Percentiles rank a stretch among this genome's conserved stretches.
Conservation (phyloP, 139 green algal species). For the Tetraselmis chui region DNA sequence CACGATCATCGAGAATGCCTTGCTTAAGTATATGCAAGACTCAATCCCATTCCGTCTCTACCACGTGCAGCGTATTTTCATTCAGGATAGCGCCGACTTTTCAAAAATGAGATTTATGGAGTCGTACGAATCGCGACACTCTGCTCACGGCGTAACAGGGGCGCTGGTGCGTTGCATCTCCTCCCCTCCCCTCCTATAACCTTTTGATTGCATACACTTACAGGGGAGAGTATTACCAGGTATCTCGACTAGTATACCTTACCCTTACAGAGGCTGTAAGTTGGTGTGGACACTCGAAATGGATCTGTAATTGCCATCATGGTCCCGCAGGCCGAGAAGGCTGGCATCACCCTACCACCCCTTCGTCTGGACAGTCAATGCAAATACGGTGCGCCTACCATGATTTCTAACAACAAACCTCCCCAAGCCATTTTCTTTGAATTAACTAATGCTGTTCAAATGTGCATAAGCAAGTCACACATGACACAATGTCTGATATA, state of each 20-base stretch:
- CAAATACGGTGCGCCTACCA: constrained; percentile 71
- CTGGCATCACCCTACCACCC: constrained; percentile 52
- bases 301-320: no score
- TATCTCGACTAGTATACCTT: background rate
- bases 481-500: background rate
- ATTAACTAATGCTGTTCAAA: background rate
- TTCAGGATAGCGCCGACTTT: constrained; percentile 24
- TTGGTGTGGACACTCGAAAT: no score
- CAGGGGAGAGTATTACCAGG: background rate
- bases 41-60: background rate
- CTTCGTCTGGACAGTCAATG: constrained; percentile 84
- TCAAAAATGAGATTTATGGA: constrained; percentile 73
- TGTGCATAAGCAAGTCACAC: background rate
- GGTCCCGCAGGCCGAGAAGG: constrained; percentile 40
- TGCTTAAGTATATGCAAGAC: background rate
- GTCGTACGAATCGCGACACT: constrained; percentile 74
- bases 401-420: constrained; percentile 26
- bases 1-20: no score
- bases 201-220: background rate
- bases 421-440: background rate
- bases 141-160: constrained; percentile 58
- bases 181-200: background rate
- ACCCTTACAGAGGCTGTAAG: no score
- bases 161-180: constrained; percentile 30
- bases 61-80: constrained; percentile 4